Percentiles rank a stretch among this genome's conserved stretches.
Evolutionary conservation across 176 grass and related monocot genomes (phyloP).

Genomic region (Zoysia japonica): DNA sequence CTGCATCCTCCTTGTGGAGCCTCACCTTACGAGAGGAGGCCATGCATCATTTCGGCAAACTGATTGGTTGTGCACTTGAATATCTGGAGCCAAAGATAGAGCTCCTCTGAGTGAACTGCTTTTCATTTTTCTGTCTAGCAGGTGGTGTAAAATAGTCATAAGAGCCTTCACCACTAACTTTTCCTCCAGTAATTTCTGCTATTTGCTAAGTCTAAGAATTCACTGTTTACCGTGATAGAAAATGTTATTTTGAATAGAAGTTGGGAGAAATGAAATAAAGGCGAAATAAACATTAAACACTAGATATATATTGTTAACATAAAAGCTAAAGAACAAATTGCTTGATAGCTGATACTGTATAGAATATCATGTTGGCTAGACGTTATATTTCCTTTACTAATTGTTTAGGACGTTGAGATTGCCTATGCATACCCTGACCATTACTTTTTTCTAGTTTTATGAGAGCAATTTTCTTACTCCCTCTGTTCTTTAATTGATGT

Average conservation of each 20-base stretch:
- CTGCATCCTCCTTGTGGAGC: background rate
- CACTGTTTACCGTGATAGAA: background rate
- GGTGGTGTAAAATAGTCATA: background rate
- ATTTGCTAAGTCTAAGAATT: conserved; percentile 1
- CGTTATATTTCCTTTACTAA: too few relatives aligned
- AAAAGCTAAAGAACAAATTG: background rate
- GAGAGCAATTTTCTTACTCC: background rate
- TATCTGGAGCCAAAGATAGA: conserved; percentile 10
- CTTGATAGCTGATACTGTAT: background rate
- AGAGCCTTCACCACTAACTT: background rate
- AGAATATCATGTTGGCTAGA: background rate
- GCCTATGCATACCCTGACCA: background rate
- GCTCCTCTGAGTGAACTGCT: background rate
- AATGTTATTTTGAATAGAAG: background rate
- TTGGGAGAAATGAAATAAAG: background rate
- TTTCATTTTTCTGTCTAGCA: background rate
- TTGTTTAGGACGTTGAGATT: background rate
- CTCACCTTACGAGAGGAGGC: background rate
- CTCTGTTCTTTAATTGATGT: too few relatives aligned
- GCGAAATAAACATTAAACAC: background rate
- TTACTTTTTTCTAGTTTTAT: background rate
- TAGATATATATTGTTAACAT: background rate
- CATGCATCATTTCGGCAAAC: background rate
- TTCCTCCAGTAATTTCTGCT: background rate
- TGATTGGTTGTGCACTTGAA: background rate